Percentiles rank a stretch among this genome's conserved stretches.
Conservation (phyloP, 2,329 filamentous ascomycete species). For the Aspergillus ibericus region DNA sequence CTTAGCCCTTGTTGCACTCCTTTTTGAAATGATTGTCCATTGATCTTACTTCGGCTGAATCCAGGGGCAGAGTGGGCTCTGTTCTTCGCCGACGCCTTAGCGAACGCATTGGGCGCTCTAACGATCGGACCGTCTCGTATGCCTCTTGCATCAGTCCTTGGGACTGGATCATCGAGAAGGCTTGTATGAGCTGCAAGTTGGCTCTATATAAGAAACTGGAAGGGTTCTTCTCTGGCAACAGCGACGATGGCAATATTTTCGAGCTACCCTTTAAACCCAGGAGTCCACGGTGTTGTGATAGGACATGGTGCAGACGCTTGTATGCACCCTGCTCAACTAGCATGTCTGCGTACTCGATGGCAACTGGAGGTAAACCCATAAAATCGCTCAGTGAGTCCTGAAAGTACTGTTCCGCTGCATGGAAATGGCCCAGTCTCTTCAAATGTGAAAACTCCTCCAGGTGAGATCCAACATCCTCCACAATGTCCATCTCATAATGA, state of each 20-base stretch:
- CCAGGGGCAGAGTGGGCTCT: not conserved
- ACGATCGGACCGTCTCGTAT: not conserved
- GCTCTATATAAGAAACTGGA: not conserved
- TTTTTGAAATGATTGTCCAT: fast-evolving
- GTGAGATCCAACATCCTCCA: not conserved
- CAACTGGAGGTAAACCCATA: constrained; percentile 7
- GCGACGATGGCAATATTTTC: not conserved
- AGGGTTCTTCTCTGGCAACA: not conserved
- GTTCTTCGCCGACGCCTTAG: not conserved
- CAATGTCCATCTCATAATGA: not conserved
- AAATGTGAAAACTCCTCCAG: constrained; percentile 1
- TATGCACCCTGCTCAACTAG: constrained; percentile 15
- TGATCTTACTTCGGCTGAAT: not conserved
- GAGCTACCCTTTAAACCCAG: not conserved
- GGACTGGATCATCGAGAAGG: not conserved
- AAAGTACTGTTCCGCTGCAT: not conserved
- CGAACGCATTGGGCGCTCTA: not conserved
- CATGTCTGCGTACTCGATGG: constrained; percentile 17
- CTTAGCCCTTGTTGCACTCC: not conserved
- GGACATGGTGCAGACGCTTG: not conserved
- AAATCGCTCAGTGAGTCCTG: not conserved
- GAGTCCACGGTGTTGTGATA: not conserved
- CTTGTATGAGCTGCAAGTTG: not conserved
- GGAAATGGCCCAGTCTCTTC: not conserved
- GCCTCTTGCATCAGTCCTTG: not conserved